Evolutionary conservation across 148 eudicot species (phyloP), one percentile per base, ranked within the genome.

Genomic region (Polygonum aviculare): DNA sequence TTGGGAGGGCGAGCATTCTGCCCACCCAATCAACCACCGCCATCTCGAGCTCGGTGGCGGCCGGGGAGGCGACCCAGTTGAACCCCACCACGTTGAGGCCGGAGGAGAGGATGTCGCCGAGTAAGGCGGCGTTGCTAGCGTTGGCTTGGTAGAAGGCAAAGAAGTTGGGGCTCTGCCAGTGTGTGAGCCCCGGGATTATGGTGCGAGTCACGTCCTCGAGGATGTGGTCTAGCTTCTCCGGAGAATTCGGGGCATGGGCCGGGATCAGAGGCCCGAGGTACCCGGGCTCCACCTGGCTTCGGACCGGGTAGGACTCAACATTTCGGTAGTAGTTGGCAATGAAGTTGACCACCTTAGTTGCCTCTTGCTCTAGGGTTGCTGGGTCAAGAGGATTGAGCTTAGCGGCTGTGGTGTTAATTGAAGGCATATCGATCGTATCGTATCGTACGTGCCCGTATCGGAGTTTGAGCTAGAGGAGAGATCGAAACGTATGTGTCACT

Each of bases 31-130:
- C 98, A 57, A 94, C 79, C 79, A 94, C 94, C 65, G 89, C 89
- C 78, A 88, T 88, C 82, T 94, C 98, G 6, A 94, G 92, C 81
- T 94, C 98, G 7, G 98, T 94, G 38, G 98, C 98, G 70, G 97
- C 98, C n/a, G 98, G 98, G 81, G 96, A 94, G 74, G 91, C 87
- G 74, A 92, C 78, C 98, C 98, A 94, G 81, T 93, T 94, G 77
- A 94, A 94, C 3, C 98, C 98, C 51, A 92, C 97, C 79, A 94
- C 89, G 83, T 89, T 92, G 65, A 94, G 81, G 33, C 89, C 98
- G 49, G 93, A 96, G 85, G 96, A 90, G 39, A 92, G 90, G 91
- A 92, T 89, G 85, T 94, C 98, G 38, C 98, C 98, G 10, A 94
- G 83, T 72, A 94, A 89, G 22, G 92, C 97, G 2, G 97, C 98